A percentile compares a stretch with the other conserved stretches of the same genome.
Evolutionary conservation across 2,329 filamentous ascomycete species (phyloP).

Genomic region (Aspergillus felis): DNA sequence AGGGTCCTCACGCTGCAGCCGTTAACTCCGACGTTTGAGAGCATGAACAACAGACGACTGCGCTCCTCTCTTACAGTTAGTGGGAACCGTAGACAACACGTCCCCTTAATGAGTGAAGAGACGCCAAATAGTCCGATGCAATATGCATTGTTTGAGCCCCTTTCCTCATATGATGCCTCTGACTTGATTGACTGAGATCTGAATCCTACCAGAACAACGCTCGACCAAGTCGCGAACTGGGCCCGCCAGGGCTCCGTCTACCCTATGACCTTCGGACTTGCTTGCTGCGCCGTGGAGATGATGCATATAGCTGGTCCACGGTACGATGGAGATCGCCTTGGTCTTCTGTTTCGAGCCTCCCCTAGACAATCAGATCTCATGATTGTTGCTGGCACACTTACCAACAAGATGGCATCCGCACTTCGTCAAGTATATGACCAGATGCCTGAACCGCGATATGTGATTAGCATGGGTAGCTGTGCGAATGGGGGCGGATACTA

Average conservation of each 20-base stretch:
- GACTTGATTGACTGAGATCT: too few relatives aligned
- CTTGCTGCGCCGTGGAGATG: conserved; percentile 90
- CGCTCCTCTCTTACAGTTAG: too few relatives aligned
- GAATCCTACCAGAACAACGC: conserved; percentile 32
- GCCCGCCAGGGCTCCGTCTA: conserved; percentile 81
- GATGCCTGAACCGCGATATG: conserved; percentile 92
- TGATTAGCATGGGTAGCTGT: conserved; percentile 79
- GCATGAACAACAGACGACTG: too few relatives aligned
- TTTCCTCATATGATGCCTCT: too few relatives aligned
- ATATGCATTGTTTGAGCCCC: too few relatives aligned
- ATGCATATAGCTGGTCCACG: conserved; percentile 88
- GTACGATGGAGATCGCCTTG: conserved; percentile 84
- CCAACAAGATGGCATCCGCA: conserved; percentile 94
- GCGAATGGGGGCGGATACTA: conserved; percentile 86
- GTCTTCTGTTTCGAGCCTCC: conserved; percentile 86
- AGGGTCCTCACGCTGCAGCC: too few relatives aligned
- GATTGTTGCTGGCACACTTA: conserved; percentile 89
- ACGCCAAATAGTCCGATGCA: too few relatives aligned
- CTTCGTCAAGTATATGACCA: conserved; percentile 90
- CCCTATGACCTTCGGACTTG: conserved; percentile 90
- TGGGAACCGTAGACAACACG: too few relatives aligned
- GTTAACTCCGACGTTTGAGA: too few relatives aligned
- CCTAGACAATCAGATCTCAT: conserved; percentile 87
- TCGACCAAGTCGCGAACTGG: conserved; percentile 81
- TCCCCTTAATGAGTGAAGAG: too few relatives aligned